phyloP scores from a whole-genome alignment of 2,329 filamentous ascomycete species.

The Pseudohalonectria lignicola region DNA sequence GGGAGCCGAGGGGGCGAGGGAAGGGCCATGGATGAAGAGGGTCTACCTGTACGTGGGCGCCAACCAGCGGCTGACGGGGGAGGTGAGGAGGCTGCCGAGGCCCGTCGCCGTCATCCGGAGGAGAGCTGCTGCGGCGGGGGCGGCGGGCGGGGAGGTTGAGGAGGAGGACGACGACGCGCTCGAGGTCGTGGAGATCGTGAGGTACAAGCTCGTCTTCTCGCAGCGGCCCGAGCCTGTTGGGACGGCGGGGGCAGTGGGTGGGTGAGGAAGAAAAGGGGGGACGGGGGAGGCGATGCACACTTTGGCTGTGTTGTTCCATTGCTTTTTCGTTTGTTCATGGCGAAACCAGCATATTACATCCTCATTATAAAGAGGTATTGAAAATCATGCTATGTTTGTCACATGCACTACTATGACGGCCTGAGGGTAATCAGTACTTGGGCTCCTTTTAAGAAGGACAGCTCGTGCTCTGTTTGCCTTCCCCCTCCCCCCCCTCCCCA shows the following conservation, averaged over 20 bases:
- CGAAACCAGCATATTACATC: no score
- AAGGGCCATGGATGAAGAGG: conserved; percentile 75
- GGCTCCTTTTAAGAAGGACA: no score
- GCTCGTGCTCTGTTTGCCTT: no score
- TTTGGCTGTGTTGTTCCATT: no score
- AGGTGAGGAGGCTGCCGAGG: conserved; percentile 75
- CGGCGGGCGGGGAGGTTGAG: conserved; percentile 13
- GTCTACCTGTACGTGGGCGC: conserved; percentile 82
- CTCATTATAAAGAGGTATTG: no score
- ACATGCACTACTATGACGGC: no score
- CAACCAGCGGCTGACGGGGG: conserved; percentile 80
- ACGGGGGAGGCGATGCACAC: no score
- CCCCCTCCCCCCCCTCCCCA: no score
- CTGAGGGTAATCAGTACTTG: no score
- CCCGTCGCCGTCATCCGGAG: conserved; percentile 70
- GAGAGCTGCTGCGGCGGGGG: conserved; percentile 31
- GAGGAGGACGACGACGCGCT: conserved; percentile 40
- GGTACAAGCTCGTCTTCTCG: conserved; percentile 78
- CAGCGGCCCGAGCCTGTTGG: conserved; percentile 77
- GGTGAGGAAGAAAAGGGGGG: not conserved
- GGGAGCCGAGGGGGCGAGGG: no score
- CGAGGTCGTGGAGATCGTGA: conserved; percentile 80
- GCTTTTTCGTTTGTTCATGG: no score
- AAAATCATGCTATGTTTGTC: no score
- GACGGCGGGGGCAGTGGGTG: not conserved